phyloP scores from a whole-genome alignment of 371 early-diverging fungal genomes.

The Batrachochytrium dendrobatidis region DNA sequence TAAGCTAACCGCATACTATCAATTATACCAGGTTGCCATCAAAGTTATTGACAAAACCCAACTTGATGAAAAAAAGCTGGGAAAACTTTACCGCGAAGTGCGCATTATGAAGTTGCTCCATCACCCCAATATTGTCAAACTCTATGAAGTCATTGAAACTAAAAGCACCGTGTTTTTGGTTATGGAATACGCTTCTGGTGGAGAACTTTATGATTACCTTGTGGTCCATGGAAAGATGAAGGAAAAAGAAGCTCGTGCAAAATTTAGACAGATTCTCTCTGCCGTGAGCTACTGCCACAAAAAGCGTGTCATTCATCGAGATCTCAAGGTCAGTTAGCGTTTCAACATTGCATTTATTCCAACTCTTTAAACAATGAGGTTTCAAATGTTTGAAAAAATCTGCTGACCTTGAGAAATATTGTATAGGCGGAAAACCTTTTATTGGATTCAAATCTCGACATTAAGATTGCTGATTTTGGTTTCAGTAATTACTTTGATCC shows the following conservation, averaged over 20 bases:
- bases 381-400: not conserved
- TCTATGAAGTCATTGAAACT: constrained; percentile 87
- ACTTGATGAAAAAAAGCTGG: constrained; percentile 70
- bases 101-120: constrained; percentile 77
- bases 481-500: constrained; percentile 61
- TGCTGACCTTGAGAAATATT: not conserved
- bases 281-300: constrained; percentile 65
- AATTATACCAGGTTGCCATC: constrained; percentile 38
- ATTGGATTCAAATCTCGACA: constrained; percentile 45
- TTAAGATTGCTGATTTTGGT: constrained; percentile 71
- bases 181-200: constrained; percentile 65
- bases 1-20: no score
- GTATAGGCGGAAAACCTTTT: constrained; percentile 58
- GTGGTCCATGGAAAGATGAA: constrained; percentile 55
- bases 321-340: constrained; percentile 46
- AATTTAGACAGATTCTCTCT: constrained; percentile 61
- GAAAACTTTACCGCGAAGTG: constrained; percentile 78
- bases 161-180: constrained; percentile 68
- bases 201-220: constrained; percentile 61
- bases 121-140: constrained; percentile 78
- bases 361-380: not conserved
- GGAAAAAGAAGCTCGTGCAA: constrained; percentile 59
- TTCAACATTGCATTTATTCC: not conserved
- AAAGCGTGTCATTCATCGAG: constrained; percentile 64
- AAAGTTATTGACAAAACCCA: constrained; percentile 77